Conservation (phyloP, 2,329 filamentous ascomycete species). For the Colletotrichum abscissum region DNA sequence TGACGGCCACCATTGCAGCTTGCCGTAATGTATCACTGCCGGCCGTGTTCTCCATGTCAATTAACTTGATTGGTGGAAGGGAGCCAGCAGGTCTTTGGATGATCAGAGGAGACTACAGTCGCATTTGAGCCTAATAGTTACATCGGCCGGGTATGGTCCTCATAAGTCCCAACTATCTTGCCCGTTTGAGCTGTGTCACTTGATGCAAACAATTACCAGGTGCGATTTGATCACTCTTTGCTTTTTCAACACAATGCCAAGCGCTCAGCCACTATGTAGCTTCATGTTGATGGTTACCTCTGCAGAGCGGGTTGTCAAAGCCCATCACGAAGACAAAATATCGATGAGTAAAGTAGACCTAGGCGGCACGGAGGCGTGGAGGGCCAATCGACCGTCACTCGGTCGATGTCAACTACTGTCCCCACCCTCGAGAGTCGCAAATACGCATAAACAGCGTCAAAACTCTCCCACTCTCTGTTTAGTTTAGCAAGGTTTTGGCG, state of each 20-base stretch:
- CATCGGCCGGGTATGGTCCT: too few species aligned
- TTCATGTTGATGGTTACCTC: background rate
- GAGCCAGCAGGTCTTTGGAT: too few species aligned
- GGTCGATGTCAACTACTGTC: too few species aligned
- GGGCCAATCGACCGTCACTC: too few species aligned
- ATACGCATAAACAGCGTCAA: too few species aligned
- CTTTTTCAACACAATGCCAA: background rate
- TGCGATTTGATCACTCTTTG: background rate
- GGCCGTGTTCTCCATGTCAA: too few species aligned
- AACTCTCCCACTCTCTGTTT: background rate
- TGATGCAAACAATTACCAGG: background rate
- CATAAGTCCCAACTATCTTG: too few species aligned
- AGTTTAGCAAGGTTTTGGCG: background rate
- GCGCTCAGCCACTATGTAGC: background rate
- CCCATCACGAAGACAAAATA: background rate
- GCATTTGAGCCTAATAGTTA: too few species aligned
- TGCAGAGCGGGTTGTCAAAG: background rate
- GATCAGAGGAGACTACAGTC: too few species aligned
- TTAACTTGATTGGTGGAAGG: too few species aligned
- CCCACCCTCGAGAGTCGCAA: too few species aligned
- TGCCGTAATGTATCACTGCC: background rate
- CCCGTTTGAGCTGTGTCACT: background rate
- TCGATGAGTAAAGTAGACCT: background rate
- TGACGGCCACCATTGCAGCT: background rate
- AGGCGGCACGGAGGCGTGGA: background rate